Conservation (phyloP, 495 filamentous ascomycete genomes). For the Lepidopterella palustris region DNA sequence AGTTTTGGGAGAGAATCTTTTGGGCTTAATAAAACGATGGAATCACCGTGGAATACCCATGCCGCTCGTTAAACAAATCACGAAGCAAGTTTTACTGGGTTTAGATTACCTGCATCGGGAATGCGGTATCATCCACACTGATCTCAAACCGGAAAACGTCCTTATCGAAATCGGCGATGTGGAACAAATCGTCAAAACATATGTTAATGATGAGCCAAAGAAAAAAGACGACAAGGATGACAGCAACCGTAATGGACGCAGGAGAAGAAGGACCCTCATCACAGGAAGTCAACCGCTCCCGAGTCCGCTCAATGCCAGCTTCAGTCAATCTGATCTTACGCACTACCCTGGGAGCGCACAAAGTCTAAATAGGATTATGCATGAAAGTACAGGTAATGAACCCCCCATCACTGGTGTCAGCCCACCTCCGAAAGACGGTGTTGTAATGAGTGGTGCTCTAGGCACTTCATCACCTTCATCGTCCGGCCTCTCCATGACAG, state of each 20-base stretch:
- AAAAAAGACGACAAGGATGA: conserved; percentile 74
- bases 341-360: conserved; percentile 59
- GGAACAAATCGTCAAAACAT: conserved; percentile 90
- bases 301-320: conserved; percentile 87
- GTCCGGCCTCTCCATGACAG: conserved; percentile 50
- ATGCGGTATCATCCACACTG: conserved; percentile 98
- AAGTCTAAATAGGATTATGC: conserved; percentile 74
- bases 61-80: conserved; percentile 94
- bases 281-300: conserved; percentile 95
- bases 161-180: conserved; percentile 99
- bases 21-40: conserved; percentile 96
- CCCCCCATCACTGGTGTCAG: conserved; percentile 28
- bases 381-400: conserved; percentile 59
- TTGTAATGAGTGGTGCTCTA: conserved; percentile 46
- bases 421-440: conserved; percentile 25
- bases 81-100: conserved; percentile 92
- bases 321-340: conserved; percentile 65
- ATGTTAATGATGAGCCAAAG: conserved; percentile 75
- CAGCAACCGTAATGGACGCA: conserved; percentile 77
- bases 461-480: conserved; percentile 27
- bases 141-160: conserved; percentile 96
- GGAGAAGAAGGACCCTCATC: conserved; percentile 86
- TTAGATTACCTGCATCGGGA: conserved; percentile 95
- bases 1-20: conserved; percentile 89
- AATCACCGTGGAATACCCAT: conserved; percentile 96